Evolutionary conservation across 305 asterid species (phyloP), one percentile per base, ranked within the genome.

Genomic region (Plantago lanceolata): DNA sequence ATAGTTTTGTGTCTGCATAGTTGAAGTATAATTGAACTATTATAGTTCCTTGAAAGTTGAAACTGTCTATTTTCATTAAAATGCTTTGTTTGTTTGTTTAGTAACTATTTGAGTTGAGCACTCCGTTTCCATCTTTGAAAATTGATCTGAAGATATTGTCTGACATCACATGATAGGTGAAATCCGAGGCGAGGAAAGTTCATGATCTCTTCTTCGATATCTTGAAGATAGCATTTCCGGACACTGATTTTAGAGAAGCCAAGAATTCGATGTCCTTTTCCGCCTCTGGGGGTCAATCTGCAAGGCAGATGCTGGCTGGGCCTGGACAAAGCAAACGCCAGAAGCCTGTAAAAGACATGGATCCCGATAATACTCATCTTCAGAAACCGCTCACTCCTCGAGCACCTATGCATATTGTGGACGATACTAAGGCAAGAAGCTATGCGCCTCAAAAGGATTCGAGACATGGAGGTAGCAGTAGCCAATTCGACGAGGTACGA

Each of bases 131-230:
- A 44, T 60, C 37, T 58, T 52, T 50, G n/a, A 33, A 6, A 31
- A 9, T 57, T 53, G 57, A 56, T 17, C 68, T 65, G 54, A 67
- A 52, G 64, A 28, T 60, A 51, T 62, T 69, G 49, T 64, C 47
- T 55, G 28, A 28, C 48, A n/a, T 68, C 29, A 43, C 71, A 75
- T 73, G 71, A 79, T 72, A 94, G 99, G 99, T 88, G 79, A 85
- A 89, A 67, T 78, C 86, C 1, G 99, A 94, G 77, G 96, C 97
- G 21, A 85, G 80, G 73, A 88, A 94, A 78, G 97, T 94, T 28
- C 97, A 94, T 17, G 96, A 88, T 70, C 97, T 94, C 77, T 94
- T 94, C 84, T 94, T 94, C 15, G 99, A 94, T 66, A 79, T 94
- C 79, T 68, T 94, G 80, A 77, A 82, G 76, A 78, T 86, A 58